A percentile compares a stretch with the other conserved stretches of the same genome.
Conservation (phyloP, 129 eudicot genomes). For the Helianthus tuberosus region DNA sequence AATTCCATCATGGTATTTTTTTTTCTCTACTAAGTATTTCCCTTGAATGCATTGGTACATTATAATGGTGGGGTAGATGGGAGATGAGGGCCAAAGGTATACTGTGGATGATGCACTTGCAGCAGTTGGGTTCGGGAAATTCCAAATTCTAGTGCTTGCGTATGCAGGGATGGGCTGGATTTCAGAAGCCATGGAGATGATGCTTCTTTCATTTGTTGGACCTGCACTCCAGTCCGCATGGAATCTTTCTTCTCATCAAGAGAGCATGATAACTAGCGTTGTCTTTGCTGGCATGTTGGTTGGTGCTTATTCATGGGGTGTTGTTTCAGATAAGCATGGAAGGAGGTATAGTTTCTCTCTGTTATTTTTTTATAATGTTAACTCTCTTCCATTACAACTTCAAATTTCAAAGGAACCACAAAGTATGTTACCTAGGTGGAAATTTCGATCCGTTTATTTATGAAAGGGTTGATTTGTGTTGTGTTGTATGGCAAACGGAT, state of each 20-base stretch:
- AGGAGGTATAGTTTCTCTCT: conserved; percentile 37
- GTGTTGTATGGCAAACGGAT: neutral
- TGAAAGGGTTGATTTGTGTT: neutral
- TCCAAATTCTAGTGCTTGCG: conserved; percentile 51
- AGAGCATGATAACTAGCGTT: conserved; percentile 56
- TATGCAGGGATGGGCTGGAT: conserved; percentile 72
- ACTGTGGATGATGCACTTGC: conserved; percentile 60
- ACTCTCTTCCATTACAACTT: neutral
- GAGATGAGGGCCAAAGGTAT: conserved; percentile 43
- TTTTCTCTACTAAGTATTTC: conserved; percentile 6
- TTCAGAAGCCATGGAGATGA: conserved; percentile 76
- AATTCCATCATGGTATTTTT: neutral
- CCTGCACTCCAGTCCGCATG: conserved; percentile 63
- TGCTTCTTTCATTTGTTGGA: conserved; percentile 69
- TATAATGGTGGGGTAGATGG: conserved; percentile 43
- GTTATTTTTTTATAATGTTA: neutral
- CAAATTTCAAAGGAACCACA: neutral
- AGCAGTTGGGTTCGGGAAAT: conserved; percentile 58
- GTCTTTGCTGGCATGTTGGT: conserved; percentile 67
- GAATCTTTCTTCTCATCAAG: conserved; percentile 54
- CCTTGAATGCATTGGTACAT: neutral
- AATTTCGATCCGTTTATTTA: neutral
- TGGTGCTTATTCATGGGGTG: conserved; percentile 67
- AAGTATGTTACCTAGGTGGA: neutral
- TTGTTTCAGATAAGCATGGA: conserved; percentile 60